Evolutionary conservation across 106 monocot species (phyloP).

Genomic region (Vanilla planifolia): DNA sequence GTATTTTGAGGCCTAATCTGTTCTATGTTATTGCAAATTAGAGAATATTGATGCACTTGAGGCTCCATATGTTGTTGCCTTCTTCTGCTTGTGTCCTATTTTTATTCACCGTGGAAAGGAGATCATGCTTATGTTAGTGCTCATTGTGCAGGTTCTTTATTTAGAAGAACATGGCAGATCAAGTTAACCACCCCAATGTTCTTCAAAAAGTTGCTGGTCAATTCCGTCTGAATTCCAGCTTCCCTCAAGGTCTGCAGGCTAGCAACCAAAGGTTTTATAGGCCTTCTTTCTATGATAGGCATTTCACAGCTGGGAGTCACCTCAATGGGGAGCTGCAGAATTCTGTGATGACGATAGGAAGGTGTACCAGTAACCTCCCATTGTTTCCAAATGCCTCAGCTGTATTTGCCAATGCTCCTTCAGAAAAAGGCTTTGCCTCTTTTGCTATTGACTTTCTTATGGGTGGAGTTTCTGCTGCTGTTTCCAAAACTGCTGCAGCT

Average conservation of each 20-base stretch:
- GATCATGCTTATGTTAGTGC: neutral
- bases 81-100: no score
- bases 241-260: slow-evolving; percentile 19
- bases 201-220: slow-evolving; percentile 32
- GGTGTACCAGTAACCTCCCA: slow-evolving; percentile 4
- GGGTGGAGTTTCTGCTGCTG: slow-evolving; percentile 41
- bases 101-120: no score
- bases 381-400: slow-evolving; percentile 11
- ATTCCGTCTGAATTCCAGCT: slow-evolving; percentile 18
- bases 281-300: slow-evolving; percentile 12
- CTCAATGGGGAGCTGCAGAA: slow-evolving; percentile 23
- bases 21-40: no score
- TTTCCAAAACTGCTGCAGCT: slow-evolving; percentile 40
- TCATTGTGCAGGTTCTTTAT: slow-evolving; percentile 6
- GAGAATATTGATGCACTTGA: no score
- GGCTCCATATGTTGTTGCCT: no score
- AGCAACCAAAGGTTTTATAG: slow-evolving; percentile 6
- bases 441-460: slow-evolving; percentile 38
- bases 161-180: slow-evolving; percentile 28
- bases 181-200: slow-evolving; percentile 19
- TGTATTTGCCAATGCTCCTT: slow-evolving; percentile 28
- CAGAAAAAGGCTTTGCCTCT: slow-evolving; percentile 26
- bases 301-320: slow-evolving; percentile 13
- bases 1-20: no score
- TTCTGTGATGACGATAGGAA: neutral